A percentile compares a stretch with the other conserved stretches of the same genome.
phyloP scores from a whole-genome alignment of 2,329 filamentous ascomycete species.

The Gliomastix tumulicola region DNA sequence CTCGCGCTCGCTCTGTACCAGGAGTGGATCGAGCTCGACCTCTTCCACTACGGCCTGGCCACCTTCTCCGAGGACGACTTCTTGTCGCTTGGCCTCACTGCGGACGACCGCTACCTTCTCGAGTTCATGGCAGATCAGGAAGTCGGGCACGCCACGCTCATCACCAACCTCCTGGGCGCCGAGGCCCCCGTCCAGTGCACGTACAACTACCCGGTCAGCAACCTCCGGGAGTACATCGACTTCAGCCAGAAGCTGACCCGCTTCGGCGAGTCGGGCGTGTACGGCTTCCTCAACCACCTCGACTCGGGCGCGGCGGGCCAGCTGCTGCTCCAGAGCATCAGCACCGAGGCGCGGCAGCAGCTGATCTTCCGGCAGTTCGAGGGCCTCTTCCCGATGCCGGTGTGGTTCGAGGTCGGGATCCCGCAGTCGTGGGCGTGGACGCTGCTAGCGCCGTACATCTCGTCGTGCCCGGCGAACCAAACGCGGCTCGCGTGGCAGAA shows the following conservation, averaged over 20 bases:
- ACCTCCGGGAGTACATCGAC: conserved; percentile 71
- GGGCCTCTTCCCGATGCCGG: conserved; percentile 73
- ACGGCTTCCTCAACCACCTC: conserved; percentile 73
- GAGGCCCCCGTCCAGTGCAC: conserved; percentile 67
- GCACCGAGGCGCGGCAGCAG: conserved; percentile 75
- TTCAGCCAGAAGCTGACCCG: conserved; percentile 83
- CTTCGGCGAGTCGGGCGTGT: conserved; percentile 72
- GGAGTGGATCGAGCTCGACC: conserved; percentile 78
- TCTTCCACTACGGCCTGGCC: conserved; percentile 70
- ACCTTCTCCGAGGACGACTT: conserved; percentile 66
- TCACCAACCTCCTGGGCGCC: conserved; percentile 70
- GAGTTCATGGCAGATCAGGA: conserved; percentile 75
- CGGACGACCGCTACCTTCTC: conserved; percentile 64
- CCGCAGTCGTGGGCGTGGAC: conserved; percentile 85
- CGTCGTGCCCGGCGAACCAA: conserved; percentile 63
- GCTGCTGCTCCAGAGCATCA: conserved; percentile 68
- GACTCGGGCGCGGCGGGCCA: conserved; percentile 68
- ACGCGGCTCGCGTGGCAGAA: conserved; percentile 80
- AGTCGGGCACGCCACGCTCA: conserved; percentile 66
- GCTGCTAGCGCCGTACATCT: conserved; percentile 73
- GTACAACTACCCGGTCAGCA: conserved; percentile 75
- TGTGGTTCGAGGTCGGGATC: conserved; percentile 74
- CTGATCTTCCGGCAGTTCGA: conserved; percentile 78
- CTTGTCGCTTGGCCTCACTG: conserved; percentile 56
- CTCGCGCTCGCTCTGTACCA: conserved; percentile 70